phyloP scores from a whole-genome alignment of 2,329 filamentous ascomycete species.

The Trichoderma atroviride region DNA sequence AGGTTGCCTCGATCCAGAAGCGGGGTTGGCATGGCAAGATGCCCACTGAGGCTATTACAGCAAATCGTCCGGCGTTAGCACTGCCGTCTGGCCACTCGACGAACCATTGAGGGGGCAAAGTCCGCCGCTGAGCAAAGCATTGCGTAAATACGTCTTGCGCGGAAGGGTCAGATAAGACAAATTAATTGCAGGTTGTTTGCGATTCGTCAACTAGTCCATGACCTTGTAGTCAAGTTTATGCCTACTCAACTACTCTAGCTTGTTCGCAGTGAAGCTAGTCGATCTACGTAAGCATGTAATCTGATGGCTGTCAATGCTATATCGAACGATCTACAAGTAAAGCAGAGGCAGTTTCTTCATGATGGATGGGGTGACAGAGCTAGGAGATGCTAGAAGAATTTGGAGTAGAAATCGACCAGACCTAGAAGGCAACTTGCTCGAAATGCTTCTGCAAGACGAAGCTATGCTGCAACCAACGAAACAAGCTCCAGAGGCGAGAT shows the following conservation, averaged over 20 bases:
- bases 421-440: neutral
- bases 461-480: neutral
- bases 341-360: neutral
- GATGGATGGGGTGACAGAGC: neutral
- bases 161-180: too few species aligned
- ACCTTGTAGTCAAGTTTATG: neutral
- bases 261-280: neutral
- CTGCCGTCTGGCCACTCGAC: too few species aligned
- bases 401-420: neutral
- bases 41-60: neutral
- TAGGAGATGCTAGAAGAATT: neutral
- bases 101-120: neutral
- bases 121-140: slow-evolving; percentile 2
- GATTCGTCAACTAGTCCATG: too few species aligned
- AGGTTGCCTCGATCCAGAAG: neutral
- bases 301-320: neutral
- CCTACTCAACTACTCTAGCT: neutral
- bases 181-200: too few species aligned
- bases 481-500: neutral
- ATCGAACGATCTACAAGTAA: neutral
- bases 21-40: slow-evolving; percentile 3
- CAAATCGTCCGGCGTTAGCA: neutral
- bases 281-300: neutral
- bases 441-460: neutral
- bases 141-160: neutral